A percentile compares a stretch with the other conserved stretches of the same genome.
These are phyloP conservation scores for Solanum sitiens DNA, from an alignment of 257 asterid species.

Conservation along the genomic window DNA sequence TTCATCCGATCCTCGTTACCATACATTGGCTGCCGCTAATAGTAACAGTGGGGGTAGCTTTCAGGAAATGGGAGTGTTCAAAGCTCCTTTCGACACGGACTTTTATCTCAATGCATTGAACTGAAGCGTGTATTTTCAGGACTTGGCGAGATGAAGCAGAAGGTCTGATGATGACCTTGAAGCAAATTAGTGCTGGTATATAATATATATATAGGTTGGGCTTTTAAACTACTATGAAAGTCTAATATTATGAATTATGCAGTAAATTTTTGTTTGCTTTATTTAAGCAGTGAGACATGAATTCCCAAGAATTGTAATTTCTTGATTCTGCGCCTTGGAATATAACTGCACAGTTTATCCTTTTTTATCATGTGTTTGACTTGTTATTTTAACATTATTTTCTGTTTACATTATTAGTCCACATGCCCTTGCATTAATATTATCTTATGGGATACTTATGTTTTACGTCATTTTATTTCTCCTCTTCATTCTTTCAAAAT, in stretches of 20 bases:
- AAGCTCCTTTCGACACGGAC: constrained; percentile 32
- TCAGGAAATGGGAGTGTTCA: constrained; percentile 37
- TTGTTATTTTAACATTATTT: background rate
- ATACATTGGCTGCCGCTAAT: constrained; percentile 15
- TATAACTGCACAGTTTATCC: background rate
- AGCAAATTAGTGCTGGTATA: background rate
- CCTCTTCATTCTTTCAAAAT: background rate
- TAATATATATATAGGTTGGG: background rate
- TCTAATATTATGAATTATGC: background rate
- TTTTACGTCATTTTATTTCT: background rate
- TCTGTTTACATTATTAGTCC: background rate
- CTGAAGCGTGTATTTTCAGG: constrained; percentile 8
- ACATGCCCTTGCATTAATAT: background rate
- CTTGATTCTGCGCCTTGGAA: background rate
- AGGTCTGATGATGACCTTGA: background rate
- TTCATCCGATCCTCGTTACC: constrained; percentile 14
- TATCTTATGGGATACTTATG: background rate
- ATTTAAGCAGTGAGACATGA: background rate
- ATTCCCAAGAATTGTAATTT: background rate
- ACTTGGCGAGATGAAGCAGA: background rate
- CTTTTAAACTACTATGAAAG: background rate
- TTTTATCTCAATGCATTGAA: constrained; percentile 32
- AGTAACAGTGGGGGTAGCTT: constrained; percentile 15
- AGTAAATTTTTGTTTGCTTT: background rate
- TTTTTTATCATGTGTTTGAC: background rate